Evolutionary conservation across 2,329 filamentous ascomycete genomes (phyloP).

Genomic region (Zymoseptoria crescenta): DNA sequence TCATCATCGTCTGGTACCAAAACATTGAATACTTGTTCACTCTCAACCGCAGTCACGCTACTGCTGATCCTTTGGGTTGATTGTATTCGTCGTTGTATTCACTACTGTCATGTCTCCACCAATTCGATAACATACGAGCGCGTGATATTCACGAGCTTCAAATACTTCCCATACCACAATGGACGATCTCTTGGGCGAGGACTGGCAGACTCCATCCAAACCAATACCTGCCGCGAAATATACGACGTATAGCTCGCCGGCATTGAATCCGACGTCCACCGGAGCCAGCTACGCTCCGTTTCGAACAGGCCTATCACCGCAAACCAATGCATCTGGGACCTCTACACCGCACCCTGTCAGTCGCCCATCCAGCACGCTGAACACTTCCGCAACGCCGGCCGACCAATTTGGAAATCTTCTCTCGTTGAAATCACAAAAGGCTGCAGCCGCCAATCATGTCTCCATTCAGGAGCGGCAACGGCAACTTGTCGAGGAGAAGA

Average conservation of each 20-base stretch:
- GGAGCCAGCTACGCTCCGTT: slow-evolving; percentile 28
- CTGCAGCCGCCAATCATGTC: slow-evolving; percentile 56
- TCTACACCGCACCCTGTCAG: slow-evolving; percentile 22
- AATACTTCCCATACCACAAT: slow-evolving; percentile 23
- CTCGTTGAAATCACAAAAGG: slow-evolving; percentile 53
- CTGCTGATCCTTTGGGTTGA: background rate
- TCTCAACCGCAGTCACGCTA: background rate
- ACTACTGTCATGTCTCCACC: background rate
- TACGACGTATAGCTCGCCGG: slow-evolving; percentile 9
- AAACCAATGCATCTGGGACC: slow-evolving; percentile 33
- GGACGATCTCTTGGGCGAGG: slow-evolving; percentile 44
- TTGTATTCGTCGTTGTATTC: background rate
- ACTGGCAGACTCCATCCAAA: slow-evolving; percentile 35
- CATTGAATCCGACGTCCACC: slow-evolving; percentile 21
- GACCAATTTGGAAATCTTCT: slow-evolving; percentile 77
- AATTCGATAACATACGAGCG: slow-evolving; percentile 1
- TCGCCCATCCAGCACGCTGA: slow-evolving; percentile 34
- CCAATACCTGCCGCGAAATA: slow-evolving; percentile 6
- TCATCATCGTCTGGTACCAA: background rate
- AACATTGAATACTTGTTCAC: background rate
- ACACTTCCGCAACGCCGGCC: slow-evolving; percentile 44
- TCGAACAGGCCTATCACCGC: slow-evolving; percentile 27
- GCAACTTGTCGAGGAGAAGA: slow-evolving; percentile 69
- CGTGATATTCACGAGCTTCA: background rate
- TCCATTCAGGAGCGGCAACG: slow-evolving; percentile 57